These are phyloP conservation scores for Xylariaceae sp. DNA, from an alignment of 2,329 filamentous ascomycete species.

Conservation along the genomic window DNA sequence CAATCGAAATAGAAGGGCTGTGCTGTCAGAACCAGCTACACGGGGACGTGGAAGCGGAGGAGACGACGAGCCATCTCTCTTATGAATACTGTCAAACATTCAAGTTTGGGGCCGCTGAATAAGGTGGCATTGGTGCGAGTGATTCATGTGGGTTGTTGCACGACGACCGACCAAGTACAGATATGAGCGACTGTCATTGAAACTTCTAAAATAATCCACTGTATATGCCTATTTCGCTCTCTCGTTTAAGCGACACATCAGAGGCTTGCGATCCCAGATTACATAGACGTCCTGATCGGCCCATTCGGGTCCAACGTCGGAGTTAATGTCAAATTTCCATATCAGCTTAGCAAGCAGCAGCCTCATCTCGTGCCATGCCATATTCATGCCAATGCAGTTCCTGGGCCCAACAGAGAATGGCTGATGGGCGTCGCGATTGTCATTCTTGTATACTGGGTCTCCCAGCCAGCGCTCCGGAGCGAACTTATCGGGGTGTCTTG, in stretches of 20 bases:
- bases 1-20: no score
- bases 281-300: slow-evolving; percentile 17
- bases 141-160: no score
- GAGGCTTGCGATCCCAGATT: slow-evolving; percentile 13
- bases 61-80: no score
- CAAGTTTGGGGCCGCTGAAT: no score
- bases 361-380: slow-evolving; percentile 23
- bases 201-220: no score
- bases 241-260: slow-evolving; percentile 8
- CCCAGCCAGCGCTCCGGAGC: slow-evolving; percentile 24
- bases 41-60: no score
- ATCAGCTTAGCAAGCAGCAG: slow-evolving; percentile 18
- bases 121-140: no score
- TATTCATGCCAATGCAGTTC: slow-evolving; percentile 22
- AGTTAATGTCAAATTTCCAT: slow-evolving; percentile 18
- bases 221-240: no score
- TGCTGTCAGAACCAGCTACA: no score
- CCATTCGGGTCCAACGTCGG: slow-evolving; percentile 14
- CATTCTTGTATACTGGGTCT: slow-evolving; percentile 17
- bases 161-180: no score
- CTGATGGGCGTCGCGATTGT: slow-evolving; percentile 20
- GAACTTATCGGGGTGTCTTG: slow-evolving; percentile 18
- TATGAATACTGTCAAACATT: no score
- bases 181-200: no score
- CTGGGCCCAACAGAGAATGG: slow-evolving; percentile 22